Evolutionary conservation across 2,329 filamentous ascomycete species (phyloP).

Genomic region (Helicocarpus griseus): DNA sequence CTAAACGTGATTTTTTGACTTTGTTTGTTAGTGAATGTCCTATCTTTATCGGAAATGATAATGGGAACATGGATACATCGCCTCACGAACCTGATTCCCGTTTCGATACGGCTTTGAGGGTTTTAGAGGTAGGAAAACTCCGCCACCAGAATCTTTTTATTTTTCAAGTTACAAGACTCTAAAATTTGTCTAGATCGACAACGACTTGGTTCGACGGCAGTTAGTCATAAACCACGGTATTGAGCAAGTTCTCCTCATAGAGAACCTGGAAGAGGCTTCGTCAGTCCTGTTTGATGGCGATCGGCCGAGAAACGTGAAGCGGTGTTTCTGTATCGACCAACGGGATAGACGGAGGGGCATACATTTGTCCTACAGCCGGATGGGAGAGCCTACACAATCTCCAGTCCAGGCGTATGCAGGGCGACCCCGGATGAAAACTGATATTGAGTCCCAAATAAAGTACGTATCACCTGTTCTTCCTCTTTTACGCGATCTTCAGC

Average conservation of each 20-base stretch:
- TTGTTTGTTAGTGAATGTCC: conserved; percentile 37
- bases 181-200: conserved; percentile 51
- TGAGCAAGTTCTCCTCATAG: conserved; percentile 74
- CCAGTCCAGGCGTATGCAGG: conserved; percentile 46
- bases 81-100: conserved; percentile 63
- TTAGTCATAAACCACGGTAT: conserved; percentile 74
- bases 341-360: conserved; percentile 54
- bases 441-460: conserved; percentile 58
- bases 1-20: conserved; percentile 4
- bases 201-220: conserved; percentile 66
- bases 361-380: conserved; percentile 44
- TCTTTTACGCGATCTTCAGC: background rate
- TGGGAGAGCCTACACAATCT: conserved; percentile 40
- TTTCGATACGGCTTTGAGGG: conserved; percentile 69
- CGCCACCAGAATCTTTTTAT: background rate
- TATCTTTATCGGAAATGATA: conserved; percentile 55
- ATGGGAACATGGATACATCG: conserved; percentile 44
- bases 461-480: conserved; percentile 18
- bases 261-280: conserved; percentile 56
- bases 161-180: background rate
- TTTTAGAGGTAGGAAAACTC: conserved; percentile 48
- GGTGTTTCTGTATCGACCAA: conserved; percentile 55
- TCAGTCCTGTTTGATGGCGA: conserved; percentile 56
- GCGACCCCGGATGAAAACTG: conserved; percentile 67
- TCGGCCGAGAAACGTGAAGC: conserved; percentile 59